Evolutionary conservation across 2,329 filamentous ascomycete genomes (phyloP).

Genomic region (Fusarium sp.): DNA sequence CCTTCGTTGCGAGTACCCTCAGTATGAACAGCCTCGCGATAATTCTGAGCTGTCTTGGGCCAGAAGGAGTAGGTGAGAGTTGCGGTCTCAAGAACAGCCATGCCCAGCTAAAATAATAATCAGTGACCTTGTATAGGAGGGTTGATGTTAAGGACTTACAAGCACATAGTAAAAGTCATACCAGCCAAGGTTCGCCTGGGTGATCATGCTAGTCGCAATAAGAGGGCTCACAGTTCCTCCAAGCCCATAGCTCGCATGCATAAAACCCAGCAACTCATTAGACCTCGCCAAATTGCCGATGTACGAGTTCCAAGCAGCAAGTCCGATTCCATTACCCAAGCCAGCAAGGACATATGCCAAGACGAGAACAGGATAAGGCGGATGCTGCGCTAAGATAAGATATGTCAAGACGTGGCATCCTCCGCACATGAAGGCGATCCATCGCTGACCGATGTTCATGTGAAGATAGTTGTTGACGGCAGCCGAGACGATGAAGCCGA

Average conservation of each 20-base stretch:
- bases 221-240: constrained; percentile 75
- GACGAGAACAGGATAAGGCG: constrained; percentile 73
- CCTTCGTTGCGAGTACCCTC: constrained; percentile 37
- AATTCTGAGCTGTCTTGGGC: constrained; percentile 61
- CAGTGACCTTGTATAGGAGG: rapidly evolving
- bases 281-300: constrained; percentile 73
- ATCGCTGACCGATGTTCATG: constrained; percentile 47
- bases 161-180: constrained; percentile 73
- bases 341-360: constrained; percentile 73
- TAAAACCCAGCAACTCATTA: constrained; percentile 73
- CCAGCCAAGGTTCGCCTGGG: constrained; percentile 68
- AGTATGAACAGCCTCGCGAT: constrained; percentile 50
- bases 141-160: constrained; percentile 41
- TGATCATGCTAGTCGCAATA: constrained; percentile 75
- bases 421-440: constrained; percentile 69
- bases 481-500: constrained; percentile 70
- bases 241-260: constrained; percentile 74
- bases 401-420: constrained; percentile 70
- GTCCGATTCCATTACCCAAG: constrained; percentile 73
- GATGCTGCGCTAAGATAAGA: constrained; percentile 69
- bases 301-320: constrained; percentile 63
- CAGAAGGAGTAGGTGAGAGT: constrained; percentile 67
- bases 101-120: background rate
- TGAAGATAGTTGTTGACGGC: constrained; percentile 64
- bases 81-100: constrained; percentile 23